Evolutionary conservation across 805 yeast species (phyloP).

Genomic region (Schwanniomyces occidentalis): DNA sequence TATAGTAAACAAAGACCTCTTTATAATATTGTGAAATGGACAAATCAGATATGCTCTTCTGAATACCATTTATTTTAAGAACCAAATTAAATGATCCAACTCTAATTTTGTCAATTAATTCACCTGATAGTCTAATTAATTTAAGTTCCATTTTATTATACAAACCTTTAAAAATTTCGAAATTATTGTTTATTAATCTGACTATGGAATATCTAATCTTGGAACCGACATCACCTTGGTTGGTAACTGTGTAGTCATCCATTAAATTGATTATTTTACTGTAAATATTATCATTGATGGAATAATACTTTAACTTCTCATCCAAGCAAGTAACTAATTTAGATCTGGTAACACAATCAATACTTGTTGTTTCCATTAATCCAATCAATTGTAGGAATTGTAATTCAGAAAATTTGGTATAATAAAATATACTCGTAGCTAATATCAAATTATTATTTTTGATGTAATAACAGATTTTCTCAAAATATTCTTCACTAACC

Average conservation of each 20-base stretch:
- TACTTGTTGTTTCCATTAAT: conserved; percentile 20
- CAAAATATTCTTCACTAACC: conserved; percentile 12
- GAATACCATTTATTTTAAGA: conserved; percentile 14
- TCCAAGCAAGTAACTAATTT: conserved; percentile 24
- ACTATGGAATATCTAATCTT: conserved; percentile 59
- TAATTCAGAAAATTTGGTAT: conserved; percentile 9
- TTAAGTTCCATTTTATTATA: conserved; percentile 24
- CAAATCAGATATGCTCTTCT: neutral
- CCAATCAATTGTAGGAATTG: conserved; percentile 18
- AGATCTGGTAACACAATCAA: conserved; percentile 33
- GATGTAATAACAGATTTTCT: conserved; percentile 38
- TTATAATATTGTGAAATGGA: conserved; percentile 18
- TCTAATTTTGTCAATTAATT: conserved; percentile 59
- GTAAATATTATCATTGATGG: conserved; percentile 9
- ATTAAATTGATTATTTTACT: conserved; percentile 37
- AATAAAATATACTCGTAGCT: conserved; percentile 36
- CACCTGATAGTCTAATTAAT: conserved; percentile 60
- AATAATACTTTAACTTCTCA: conserved; percentile 8
- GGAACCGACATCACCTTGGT: conserved; percentile 92
- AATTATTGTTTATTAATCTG: conserved; percentile 32
- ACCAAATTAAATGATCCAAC: conserved; percentile 41
- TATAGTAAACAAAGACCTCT: conserved; percentile 20
- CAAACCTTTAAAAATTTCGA: conserved; percentile 6
- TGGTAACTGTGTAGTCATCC: conserved; percentile 76
- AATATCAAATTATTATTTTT: conserved; percentile 37